Conservation (phyloP, 1,139 yeast genomes). For the Pichia inconspicua region DNA sequence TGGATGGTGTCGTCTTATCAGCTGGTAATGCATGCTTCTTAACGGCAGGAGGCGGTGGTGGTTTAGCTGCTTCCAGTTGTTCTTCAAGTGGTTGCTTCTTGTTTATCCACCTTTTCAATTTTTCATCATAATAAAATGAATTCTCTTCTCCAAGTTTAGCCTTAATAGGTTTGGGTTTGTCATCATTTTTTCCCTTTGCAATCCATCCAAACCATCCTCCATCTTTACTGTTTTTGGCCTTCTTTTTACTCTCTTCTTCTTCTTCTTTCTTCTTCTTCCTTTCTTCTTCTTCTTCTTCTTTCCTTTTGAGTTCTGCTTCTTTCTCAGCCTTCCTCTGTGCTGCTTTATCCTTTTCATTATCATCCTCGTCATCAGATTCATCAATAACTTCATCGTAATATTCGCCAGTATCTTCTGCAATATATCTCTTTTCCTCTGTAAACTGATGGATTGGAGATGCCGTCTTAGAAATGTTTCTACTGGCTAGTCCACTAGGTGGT, state of each 20-base stretch:
- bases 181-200: conserved; percentile 32
- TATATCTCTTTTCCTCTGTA: conserved; percentile 21
- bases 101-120: conserved; percentile 81
- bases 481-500: conserved; percentile 16
- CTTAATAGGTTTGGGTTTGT: conserved; percentile 65
- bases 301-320: conserved; percentile 16
- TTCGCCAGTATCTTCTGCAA: conserved; percentile 28
- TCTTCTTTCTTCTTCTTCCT: conserved; percentile 19
- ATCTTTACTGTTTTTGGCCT: conserved; percentile 8
- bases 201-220: conserved; percentile 49
- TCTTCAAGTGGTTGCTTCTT: conserved; percentile 68
- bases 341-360: conserved; percentile 18
- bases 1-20: not conserved
- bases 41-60: conserved; percentile 21
- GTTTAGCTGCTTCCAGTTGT: conserved; percentile 28
- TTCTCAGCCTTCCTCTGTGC: conserved; percentile 18
- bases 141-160: conserved; percentile 84
- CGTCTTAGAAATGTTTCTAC: not conserved
- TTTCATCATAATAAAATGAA: conserved; percentile 72
- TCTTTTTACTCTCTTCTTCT: conserved; percentile 11
- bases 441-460: conserved; percentile 20
- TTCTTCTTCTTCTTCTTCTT: conserved; percentile 1
- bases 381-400: conserved; percentile 40
- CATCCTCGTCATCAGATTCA: conserved; percentile 30
- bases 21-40: conserved; percentile 8